A percentile compares a stretch with the other conserved stretches of the same genome.
Conservation (phyloP, 257 asterid species). For the Perilla frutescens region DNA sequence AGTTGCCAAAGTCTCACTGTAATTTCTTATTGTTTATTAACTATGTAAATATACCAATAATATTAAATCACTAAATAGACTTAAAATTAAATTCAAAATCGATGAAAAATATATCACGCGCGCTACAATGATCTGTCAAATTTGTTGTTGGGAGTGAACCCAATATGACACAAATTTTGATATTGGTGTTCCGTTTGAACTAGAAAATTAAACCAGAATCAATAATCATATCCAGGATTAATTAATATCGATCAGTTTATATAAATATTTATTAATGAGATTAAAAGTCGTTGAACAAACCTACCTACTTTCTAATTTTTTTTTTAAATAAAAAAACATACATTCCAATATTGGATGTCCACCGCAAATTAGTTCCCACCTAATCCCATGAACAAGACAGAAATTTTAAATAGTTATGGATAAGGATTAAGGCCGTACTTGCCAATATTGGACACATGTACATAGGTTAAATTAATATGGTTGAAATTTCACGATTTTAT, state of each 20-base stretch:
- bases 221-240: too few species aligned
- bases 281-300: constrained; percentile 20
- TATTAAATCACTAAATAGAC: too few species aligned
- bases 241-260: too few species aligned
- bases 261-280: background rate
- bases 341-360: background rate
- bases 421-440: background rate
- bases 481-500: background rate
- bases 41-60: too few species aligned
- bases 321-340: too few species aligned
- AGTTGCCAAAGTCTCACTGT: too few species aligned
- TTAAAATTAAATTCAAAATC: too few species aligned
- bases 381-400: background rate
- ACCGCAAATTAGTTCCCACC: background rate
- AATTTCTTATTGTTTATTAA: too few species aligned
- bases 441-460: background rate
- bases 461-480: background rate
- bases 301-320: background rate
- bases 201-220: background rate
- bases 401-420: background rate
- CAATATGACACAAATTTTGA: background rate
- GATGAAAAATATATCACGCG: too few species aligned
- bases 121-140: too few species aligned
- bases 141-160: too few species aligned
- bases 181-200: background rate